phyloP scores from a whole-genome alignment of 129 eudicot genomes.

The Arctium minus region DNA sequence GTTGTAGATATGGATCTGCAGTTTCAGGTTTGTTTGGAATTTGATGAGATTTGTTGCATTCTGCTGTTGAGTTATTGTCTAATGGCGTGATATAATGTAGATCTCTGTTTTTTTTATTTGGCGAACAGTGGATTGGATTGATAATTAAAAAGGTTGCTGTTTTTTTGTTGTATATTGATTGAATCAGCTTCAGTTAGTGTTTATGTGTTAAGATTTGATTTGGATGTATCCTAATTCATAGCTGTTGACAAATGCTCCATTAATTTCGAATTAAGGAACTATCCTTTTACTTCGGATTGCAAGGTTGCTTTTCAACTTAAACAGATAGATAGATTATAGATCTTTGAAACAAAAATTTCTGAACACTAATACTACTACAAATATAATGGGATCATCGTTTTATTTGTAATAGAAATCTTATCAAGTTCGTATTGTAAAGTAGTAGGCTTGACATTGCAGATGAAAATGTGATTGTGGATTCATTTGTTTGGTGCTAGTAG shows the following conservation, averaged over 20 bases:
- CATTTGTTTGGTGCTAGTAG: neutral
- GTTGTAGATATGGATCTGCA: conserved; percentile 21
- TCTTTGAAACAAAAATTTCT: neutral
- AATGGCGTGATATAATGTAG: neutral
- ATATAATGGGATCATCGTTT: neutral
- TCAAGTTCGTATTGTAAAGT: neutral
- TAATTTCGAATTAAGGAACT: neutral
- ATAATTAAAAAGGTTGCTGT: neutral
- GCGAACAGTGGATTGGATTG: neutral
- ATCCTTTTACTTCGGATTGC: neutral
- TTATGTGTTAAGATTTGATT: neutral
- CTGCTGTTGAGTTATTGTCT: neutral
- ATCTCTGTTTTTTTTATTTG: conserved; percentile 19
- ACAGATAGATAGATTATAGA: neutral
- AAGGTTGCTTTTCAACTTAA: neutral
- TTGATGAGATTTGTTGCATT: conserved; percentile 1
- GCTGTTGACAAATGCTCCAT: neutral
- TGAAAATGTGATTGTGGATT: conserved; percentile 10
- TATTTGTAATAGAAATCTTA: neutral
- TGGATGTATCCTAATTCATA: neutral
- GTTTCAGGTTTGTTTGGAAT: conserved; percentile 24
- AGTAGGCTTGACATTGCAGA: conserved; percentile 9
- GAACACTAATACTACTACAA: neutral
- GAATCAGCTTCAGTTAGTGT: neutral
- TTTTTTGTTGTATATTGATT: neutral